Evolutionary conservation across 768 basidiomycete genomes (phyloP).

Genomic region (Rhodotorula babjevae): DNA sequence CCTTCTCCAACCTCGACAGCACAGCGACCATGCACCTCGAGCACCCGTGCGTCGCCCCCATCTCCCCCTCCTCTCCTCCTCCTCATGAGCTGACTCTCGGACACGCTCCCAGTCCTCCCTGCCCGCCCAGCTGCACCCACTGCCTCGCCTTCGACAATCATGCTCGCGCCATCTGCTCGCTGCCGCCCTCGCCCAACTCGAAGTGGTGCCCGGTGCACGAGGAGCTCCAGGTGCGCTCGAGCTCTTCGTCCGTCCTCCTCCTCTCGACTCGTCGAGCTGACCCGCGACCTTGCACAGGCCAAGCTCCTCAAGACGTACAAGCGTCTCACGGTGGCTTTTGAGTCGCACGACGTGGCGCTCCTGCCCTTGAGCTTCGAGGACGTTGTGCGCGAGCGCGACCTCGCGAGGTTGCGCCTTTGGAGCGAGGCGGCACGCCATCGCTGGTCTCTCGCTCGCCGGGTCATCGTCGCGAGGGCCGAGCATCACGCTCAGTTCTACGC

Average conservation of each 20-base stretch:
- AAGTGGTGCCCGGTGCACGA: constrained; percentile 37
- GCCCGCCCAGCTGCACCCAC: constrained; percentile 30
- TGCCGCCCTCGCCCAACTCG: neutral
- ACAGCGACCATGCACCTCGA: constrained; percentile 5
- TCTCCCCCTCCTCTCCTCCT: no score
- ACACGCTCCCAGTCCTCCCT: constrained; percentile 11
- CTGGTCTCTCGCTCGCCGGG: constrained; percentile 20
- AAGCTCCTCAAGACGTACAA: constrained; percentile 40
- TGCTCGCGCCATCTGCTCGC: constrained; percentile 11
- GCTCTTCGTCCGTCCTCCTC: no score
- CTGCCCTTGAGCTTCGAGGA: constrained; percentile 4
- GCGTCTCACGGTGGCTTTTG: constrained; percentile 30
- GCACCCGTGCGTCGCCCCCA: constrained; percentile 13
- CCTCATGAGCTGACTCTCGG: no score
- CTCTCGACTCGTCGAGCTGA: neutral
- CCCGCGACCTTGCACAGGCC: constrained; percentile 1
- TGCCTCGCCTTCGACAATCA: constrained; percentile 36
- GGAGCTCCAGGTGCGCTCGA: constrained; percentile 31
- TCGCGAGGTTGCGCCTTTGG: constrained; percentile 10
- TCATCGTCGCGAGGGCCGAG: constrained; percentile 28
- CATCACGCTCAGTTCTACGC: constrained; percentile 37
- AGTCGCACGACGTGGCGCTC: constrained; percentile 9
- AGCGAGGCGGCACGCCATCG: constrained; percentile 16
- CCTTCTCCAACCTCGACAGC: neutral
- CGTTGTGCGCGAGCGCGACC: neutral